Evolutionary conservation across 2,329 filamentous ascomycete species (phyloP).

Genomic region (Neopestalotiopsis sp.): DNA sequence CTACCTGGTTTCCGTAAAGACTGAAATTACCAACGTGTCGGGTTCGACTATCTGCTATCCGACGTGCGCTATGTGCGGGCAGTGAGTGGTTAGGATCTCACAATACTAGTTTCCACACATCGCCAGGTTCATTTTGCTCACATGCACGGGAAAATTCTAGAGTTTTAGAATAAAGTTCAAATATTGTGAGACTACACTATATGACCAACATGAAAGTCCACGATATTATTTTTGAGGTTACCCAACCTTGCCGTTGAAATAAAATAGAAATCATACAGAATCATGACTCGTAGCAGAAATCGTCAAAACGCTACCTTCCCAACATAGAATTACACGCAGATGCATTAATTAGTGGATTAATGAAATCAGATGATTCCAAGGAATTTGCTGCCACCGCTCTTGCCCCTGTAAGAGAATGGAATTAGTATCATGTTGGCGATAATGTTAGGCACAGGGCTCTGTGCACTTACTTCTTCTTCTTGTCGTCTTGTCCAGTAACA

Average conservation of each 20-base stretch:
- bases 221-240: neutral
- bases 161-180: neutral
- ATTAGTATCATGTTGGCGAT: slow-evolving; percentile 1
- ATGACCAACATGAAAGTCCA: slow-evolving; percentile 1
- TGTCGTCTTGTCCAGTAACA: slow-evolving; percentile 50
- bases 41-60: neutral
- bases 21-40: neutral
- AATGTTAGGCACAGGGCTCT: neutral
- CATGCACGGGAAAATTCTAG: neutral
- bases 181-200: slow-evolving; percentile 3
- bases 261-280: slow-evolving; percentile 11
- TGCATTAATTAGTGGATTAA: neutral
- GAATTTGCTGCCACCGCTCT: slow-evolving; percentile 20
- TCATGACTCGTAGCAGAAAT: slow-evolving; percentile 12
- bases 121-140: neutral
- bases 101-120: neutral
- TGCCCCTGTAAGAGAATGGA: neutral
- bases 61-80: neutral
- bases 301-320: neutral
- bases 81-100: neutral
- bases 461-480: slow-evolving; percentile 33
- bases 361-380: slow-evolving; percentile 25
- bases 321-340: neutral
- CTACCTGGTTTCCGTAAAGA: neutral
- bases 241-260: slow-evolving; percentile 2